A percentile compares a stretch with the other conserved stretches of the same genome.
Conservation (phyloP, 2,329 filamentous ascomycete genomes). For the Akanthomyces uredinophilus region DNA sequence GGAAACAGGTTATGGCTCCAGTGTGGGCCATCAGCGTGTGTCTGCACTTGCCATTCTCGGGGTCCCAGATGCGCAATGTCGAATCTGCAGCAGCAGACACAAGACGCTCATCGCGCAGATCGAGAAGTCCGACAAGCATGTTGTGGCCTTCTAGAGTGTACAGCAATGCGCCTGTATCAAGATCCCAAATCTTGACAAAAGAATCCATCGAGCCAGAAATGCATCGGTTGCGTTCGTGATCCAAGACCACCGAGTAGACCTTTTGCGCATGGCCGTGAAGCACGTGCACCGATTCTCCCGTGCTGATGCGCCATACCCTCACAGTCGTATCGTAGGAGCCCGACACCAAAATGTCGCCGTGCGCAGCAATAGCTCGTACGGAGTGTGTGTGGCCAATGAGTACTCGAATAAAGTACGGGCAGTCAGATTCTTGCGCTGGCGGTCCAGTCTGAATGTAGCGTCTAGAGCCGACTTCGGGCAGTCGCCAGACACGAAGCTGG, state of each 20-base stretch:
- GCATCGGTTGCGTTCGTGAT: slow-evolving; percentile 86
- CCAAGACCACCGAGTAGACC: slow-evolving; percentile 94
- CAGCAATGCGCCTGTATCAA: slow-evolving; percentile 77
- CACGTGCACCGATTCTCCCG: slow-evolving; percentile 78
- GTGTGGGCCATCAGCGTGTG: slow-evolving; percentile 89
- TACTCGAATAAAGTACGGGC: slow-evolving; percentile 89
- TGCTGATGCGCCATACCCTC: slow-evolving; percentile 95
- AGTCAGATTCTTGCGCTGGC: slow-evolving; percentile 69
- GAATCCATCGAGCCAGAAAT: slow-evolving; percentile 99
- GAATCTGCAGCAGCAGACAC: slow-evolving; percentile 95
- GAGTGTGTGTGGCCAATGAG: slow-evolving; percentile 86
- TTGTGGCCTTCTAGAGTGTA: slow-evolving; percentile 91
- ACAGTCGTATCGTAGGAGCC: slow-evolving; percentile 96
- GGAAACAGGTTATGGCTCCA: slow-evolving; percentile 96
- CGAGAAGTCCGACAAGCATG: slow-evolving; percentile 84
- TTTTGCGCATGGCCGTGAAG: slow-evolving; percentile 85
- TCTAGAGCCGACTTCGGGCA: slow-evolving; percentile 74
- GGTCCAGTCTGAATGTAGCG: slow-evolving; percentile 75
- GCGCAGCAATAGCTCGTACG: slow-evolving; percentile 89
- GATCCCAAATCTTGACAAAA: slow-evolving; percentile 94
- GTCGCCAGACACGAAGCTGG: slow-evolving; percentile 87
- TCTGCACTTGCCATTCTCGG: slow-evolving; percentile 84
- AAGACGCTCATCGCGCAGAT: slow-evolving; percentile 81
- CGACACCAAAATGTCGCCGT: slow-evolving; percentile 93
- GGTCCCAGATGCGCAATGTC: slow-evolving; percentile 94